Evolutionary conservation across 768 basidiomycete species (phyloP).

Genomic region (Mrakia frigida): DNA sequence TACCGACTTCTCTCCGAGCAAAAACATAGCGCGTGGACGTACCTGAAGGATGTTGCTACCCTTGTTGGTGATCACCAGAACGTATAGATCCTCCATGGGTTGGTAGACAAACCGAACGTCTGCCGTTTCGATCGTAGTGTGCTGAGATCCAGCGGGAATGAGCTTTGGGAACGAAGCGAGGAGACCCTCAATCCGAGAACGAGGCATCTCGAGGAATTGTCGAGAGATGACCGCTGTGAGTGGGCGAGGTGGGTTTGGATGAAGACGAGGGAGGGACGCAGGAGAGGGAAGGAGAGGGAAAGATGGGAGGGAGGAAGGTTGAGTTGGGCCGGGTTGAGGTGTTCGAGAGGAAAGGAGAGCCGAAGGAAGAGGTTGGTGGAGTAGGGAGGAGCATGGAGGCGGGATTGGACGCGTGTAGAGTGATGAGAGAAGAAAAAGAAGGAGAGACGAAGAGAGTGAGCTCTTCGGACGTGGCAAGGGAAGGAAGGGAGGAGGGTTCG

Average conservation of each 20-base stretch:
- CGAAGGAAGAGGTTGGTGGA: background rate
- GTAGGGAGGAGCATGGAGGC: background rate
- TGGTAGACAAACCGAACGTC: slow-evolving; percentile 97
- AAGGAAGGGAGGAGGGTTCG: background rate
- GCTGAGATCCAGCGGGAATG: slow-evolving; percentile 88
- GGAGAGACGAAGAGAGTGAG: background rate
- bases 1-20: background rate
- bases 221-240: slow-evolving; percentile 82
- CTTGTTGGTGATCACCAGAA: slow-evolving; percentile 95
- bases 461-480: background rate
- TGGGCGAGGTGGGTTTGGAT: background rate
- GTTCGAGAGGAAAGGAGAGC: background rate
- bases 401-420: background rate
- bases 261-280: background rate
- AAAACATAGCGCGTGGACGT: slow-evolving; percentile 20
- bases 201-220: slow-evolving; percentile 83
- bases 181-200: slow-evolving; percentile 87
- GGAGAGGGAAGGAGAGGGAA: background rate
- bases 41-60: slow-evolving; percentile 92
- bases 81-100: slow-evolving; percentile 92
- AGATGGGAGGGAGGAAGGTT: background rate
- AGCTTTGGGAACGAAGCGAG: slow-evolving; percentile 96
- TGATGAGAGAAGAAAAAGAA: background rate
- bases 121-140: slow-evolving; percentile 90
- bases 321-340: background rate